A percentile compares a stretch with the other conserved stretches of the same genome.
phyloP scores from a whole-genome alignment of 2,329 filamentous ascomycete genomes.

The Diaporthe velutina region DNA sequence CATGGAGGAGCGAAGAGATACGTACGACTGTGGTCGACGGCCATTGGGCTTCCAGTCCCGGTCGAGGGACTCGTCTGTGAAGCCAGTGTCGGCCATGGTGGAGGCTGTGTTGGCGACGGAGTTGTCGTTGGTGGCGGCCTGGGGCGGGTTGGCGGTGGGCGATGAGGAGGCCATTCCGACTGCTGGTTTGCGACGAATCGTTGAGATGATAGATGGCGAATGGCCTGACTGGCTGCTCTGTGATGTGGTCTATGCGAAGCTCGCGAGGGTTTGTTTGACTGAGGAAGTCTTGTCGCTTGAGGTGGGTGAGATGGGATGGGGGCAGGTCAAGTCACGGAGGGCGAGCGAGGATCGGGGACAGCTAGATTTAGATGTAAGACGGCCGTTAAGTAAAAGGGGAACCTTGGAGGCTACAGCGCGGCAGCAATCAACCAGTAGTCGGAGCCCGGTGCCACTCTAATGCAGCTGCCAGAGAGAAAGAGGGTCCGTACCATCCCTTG shows the following conservation, averaged over 20 bases:
- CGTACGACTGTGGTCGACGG: conserved; percentile 86
- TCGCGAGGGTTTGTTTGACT: neutral
- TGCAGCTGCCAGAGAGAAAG: conserved; percentile 25
- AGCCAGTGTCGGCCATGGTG: conserved; percentile 22
- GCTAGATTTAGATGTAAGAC: conserved; percentile 20
- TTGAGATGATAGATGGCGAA: neutral
- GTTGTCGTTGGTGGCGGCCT: conserved; percentile 27
- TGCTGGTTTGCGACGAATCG: conserved; percentile 12
- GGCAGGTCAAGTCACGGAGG: conserved; percentile 6
- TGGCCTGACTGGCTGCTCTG: neutral
- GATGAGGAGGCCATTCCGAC: conserved; percentile 39
- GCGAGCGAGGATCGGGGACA: conserved; percentile 20
- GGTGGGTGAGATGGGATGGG: conserved; percentile 8
- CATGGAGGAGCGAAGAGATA: conserved; percentile 52
- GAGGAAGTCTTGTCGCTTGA: neutral
- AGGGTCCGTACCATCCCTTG: conserved; percentile 20
- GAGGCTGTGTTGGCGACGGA: neutral
- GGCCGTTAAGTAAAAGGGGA: conserved; percentile 27
- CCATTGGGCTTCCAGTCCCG: conserved; percentile 84
- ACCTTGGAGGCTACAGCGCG: conserved; percentile 9
- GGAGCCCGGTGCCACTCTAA: conserved; percentile 25
- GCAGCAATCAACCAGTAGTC: conserved; percentile 17
- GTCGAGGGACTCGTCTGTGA: conserved; percentile 76
- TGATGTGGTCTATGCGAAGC: neutral
- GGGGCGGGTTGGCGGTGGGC: conserved; percentile 33